phyloP scores from a whole-genome alignment of 1,284 basidiomycete genomes.

The Macrocystidia cucumis region DNA sequence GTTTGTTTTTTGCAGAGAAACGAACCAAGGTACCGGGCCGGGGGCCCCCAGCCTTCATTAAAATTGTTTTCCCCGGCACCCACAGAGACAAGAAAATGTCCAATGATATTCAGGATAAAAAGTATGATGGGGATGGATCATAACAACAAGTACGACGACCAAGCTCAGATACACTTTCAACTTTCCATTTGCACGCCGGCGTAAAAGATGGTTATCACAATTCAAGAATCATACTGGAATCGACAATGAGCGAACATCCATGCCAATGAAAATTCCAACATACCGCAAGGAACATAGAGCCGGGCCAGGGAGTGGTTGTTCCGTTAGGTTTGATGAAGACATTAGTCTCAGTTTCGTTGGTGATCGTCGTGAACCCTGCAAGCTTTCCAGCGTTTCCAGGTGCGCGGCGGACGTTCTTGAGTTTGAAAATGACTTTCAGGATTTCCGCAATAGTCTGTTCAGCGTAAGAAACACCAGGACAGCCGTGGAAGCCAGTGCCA shows the following conservation, averaged over 20 bases:
- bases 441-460: slow-evolving; percentile 34
- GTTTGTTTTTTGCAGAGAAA: too few species aligned
- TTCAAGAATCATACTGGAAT: slow-evolving; percentile 3
- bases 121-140: too few species aligned
- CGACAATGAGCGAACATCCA: not conserved
- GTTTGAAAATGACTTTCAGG: slow-evolving; percentile 34
- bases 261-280: slow-evolving; percentile 6
- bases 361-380: slow-evolving; percentile 21
- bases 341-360: slow-evolving; percentile 23
- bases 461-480: slow-evolving; percentile 30
- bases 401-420: slow-evolving; percentile 39
- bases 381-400: slow-evolving; percentile 30
- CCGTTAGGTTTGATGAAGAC: slow-evolving; percentile 23
- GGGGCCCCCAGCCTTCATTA: too few species aligned
- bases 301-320: slow-evolving; percentile 22
- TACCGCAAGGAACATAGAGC: slow-evolving; percentile 21
- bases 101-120: too few species aligned
- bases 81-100: too few species aligned
- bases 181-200: too few species aligned
- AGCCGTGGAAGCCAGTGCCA: slow-evolving; percentile 37
- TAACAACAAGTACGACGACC: too few species aligned
- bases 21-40: too few species aligned
- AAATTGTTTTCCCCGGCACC: too few species aligned
- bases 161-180: too few species aligned
- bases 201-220: too few species aligned